Conservation (phyloP, 106 monocot species). For the Dendrobium officinale region DNA sequence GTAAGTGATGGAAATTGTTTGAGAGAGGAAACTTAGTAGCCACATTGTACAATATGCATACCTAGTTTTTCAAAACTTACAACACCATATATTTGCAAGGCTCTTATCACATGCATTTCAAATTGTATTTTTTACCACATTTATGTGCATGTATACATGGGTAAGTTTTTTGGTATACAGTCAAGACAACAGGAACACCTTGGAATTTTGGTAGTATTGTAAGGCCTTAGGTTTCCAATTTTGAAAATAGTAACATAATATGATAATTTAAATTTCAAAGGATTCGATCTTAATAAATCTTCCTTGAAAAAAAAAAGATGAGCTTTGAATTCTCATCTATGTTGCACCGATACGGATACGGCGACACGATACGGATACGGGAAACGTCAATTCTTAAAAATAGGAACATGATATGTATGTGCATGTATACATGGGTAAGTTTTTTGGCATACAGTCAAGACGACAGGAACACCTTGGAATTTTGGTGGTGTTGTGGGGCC, state of each 20-base stretch:
- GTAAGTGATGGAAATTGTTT: too few species aligned
- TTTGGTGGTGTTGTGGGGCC: background rate
- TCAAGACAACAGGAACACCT: background rate
- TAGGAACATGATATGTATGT: background rate
- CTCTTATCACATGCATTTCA: background rate
- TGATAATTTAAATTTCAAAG: background rate
- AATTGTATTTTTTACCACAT: background rate
- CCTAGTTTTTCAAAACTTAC: too few species aligned
- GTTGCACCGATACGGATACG: too few species aligned
- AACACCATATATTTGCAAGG: too few species aligned
- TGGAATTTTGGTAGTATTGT: background rate
- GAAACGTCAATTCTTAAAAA: too few species aligned
- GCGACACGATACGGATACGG: too few species aligned
- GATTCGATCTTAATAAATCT: background rate
- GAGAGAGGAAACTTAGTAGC: too few species aligned
- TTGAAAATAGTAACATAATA: background rate
- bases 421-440: background rate
- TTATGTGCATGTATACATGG: background rate
- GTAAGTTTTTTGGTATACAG: background rate
- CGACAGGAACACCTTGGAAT: background rate
- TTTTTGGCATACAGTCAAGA: background rate
- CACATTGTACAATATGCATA: too few species aligned
- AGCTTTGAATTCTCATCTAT: too few species aligned
- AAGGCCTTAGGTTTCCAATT: background rate
- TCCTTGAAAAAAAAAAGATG: too few species aligned